Evolutionary conservation across 345 rosid genomes (phyloP), one percentile per base, ranked within the genome.

Genomic region (Excoecaria cochinchinensis): DNA sequence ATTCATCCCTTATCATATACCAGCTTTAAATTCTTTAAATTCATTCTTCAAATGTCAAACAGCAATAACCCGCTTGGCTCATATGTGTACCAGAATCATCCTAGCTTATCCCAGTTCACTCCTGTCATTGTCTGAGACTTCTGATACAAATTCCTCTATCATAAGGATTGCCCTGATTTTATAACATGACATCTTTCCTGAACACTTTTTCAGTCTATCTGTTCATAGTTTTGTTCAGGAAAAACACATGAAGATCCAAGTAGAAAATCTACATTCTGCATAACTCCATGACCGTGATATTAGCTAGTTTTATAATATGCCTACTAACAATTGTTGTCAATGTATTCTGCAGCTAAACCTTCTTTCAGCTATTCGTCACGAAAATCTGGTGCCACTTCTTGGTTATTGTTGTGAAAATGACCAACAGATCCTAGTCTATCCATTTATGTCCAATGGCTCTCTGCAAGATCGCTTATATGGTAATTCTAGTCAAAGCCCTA

Each of bases 361-460:
- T 76, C 91, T 90, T 62, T 89, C 92, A n/a, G 85, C 86, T 21
- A 84, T 88, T 53, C 82, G 78, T 62, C 91, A 90, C 74, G 91
- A 89, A 71, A 89, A 87, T 69, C 77, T 90, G 75, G 91, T 90
- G 55, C 92, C 91, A 65, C 90, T 90, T 77, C 84, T 90, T 47
- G 95, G 95, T 75, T 87, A 81, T 67, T 90, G 91, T 46, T 71
- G 85, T 17, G 95, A 90, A 73, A 84, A 85, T 57, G 95, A 90
- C 61, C 92, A 90, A 69, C 95, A 88, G 79, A 90, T 87, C 25
- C 88, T 90, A 14, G 88, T 90, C 51, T 90, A 90, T 79, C 91
- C 91, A 55, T 88, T 87, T 57, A 90, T 90, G 92, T 88, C 91
- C 59, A 87, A 88, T 81, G 95, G 95, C 72, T 88, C 95, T 70